A percentile compares a stretch with the other conserved stretches of the same genome.
phyloP scores from a whole-genome alignment of 177 flowering plant genomes.

The Telopea speciosissima region DNA sequence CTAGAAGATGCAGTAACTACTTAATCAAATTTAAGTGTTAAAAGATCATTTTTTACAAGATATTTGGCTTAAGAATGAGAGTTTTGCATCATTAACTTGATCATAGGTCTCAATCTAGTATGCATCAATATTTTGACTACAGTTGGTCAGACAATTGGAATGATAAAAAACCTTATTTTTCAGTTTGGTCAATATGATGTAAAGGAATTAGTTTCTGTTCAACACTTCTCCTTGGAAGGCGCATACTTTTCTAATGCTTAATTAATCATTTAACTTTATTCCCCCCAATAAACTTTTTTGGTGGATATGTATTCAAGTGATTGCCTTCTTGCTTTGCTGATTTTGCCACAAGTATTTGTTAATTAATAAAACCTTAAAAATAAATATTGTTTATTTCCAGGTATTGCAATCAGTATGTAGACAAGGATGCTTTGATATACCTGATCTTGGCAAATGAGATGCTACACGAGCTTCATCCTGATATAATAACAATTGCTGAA shows the following conservation, averaged over 20 bases:
- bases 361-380: background rate
- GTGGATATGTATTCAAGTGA: background rate
- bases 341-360: background rate
- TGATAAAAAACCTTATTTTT: background rate
- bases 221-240: background rate
- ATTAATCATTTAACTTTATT: background rate
- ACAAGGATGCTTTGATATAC: conserved; percentile 80
- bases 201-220: background rate
- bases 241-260: background rate
- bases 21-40: background rate
- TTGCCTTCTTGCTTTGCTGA: background rate
- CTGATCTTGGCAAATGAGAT: conserved; percentile 89
- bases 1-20: background rate
- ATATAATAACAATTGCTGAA: conserved; percentile 90
- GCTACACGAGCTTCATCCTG: conserved; percentile 78
- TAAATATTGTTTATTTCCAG: conserved; percentile 29
- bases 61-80: background rate
- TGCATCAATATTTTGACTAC: background rate
- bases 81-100: background rate
- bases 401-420: conserved; percentile 93
- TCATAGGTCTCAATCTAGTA: too few relatives aligned
- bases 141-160: background rate
- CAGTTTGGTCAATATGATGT: background rate
- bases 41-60: background rate
- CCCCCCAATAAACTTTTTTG: background rate